Conservation (phyloP, 176 grass and related monocot genomes). For the Otatea glauca region DNA sequence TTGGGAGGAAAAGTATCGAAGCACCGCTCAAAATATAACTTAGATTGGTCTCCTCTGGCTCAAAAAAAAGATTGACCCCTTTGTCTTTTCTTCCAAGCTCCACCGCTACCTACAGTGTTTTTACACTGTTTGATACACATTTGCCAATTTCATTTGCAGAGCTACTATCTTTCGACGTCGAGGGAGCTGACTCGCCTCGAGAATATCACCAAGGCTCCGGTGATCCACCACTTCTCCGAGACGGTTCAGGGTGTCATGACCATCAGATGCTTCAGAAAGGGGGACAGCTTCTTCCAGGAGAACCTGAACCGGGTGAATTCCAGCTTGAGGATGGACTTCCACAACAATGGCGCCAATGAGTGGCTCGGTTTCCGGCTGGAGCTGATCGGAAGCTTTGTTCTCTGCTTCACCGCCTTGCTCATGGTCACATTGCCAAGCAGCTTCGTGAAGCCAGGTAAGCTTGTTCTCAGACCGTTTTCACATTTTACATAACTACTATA, state of each 20-base stretch:
- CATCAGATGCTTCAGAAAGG: slow-evolving; percentile 92
- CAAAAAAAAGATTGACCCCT: too few species aligned
- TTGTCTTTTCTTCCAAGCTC: too few species aligned
- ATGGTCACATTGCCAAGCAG: slow-evolving; percentile 84
- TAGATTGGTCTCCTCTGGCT: too few species aligned
- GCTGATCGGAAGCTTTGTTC: slow-evolving; percentile 79
- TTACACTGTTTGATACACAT: background rate
- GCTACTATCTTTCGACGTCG: slow-evolving; percentile 82
- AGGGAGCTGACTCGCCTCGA: slow-evolving; percentile 95
- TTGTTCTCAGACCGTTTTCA: background rate
- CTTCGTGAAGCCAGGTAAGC: slow-evolving; percentile 73
- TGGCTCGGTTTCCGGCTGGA: slow-evolving; percentile 93
- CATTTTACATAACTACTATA: background rate
- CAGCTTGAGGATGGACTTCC: slow-evolving; percentile 95
- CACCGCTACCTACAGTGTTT: too few species aligned
- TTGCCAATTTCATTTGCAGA: slow-evolving; percentile 38
- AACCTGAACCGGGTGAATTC: slow-evolving; percentile 86
- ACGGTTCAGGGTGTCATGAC: slow-evolving; percentile 91
- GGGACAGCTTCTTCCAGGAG: slow-evolving; percentile 65
- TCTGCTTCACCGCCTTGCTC: slow-evolving; percentile 83
- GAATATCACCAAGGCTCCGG: slow-evolving; percentile 94
- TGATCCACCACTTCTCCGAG: slow-evolving; percentile 99
- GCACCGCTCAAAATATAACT: too few species aligned
- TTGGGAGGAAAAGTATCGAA: too few species aligned
- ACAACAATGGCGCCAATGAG: slow-evolving; percentile 96